Evolutionary conservation across 164 flowering plant species (phyloP).

Genomic region (Vitis cinerea): DNA sequence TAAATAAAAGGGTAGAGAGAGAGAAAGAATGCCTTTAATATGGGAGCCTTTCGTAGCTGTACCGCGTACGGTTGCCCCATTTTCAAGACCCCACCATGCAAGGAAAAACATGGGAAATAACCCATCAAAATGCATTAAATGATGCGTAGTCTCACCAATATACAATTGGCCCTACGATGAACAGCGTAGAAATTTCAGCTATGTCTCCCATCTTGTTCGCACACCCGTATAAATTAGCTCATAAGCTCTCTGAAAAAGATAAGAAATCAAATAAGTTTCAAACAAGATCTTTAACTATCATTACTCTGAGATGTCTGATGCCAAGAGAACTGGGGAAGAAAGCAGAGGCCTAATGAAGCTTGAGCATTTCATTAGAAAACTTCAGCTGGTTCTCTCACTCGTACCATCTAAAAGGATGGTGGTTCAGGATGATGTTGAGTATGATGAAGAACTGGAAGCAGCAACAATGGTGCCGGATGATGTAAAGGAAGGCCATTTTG

Average conservation of each 20-base stretch:
- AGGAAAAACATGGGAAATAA: neutral
- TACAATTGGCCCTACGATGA: slow-evolving; percentile 2
- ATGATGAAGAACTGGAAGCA: slow-evolving; percentile 9
- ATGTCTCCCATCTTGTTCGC: neutral
- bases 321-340: neutral
- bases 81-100: neutral
- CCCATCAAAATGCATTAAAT: slow-evolving; percentile 1
- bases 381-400: slow-evolving; percentile 11
- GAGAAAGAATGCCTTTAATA: no score
- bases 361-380: slow-evolving; percentile 16
- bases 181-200: neutral
- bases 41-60: no score
- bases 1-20: no score
- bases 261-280: neutral
- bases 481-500: slow-evolving; percentile 54
- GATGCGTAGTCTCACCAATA: neutral
- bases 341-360: slow-evolving; percentile 13
- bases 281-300: neutral
- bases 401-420: neutral
- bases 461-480: slow-evolving; percentile 28
- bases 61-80: neutral
- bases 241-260: neutral
- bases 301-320: neutral
- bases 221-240: neutral
- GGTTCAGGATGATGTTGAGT: neutral